Evolutionary conservation across 2,329 filamentous ascomycete genomes (phyloP).

Genomic region (Chalaropsis thielavioides): DNA sequence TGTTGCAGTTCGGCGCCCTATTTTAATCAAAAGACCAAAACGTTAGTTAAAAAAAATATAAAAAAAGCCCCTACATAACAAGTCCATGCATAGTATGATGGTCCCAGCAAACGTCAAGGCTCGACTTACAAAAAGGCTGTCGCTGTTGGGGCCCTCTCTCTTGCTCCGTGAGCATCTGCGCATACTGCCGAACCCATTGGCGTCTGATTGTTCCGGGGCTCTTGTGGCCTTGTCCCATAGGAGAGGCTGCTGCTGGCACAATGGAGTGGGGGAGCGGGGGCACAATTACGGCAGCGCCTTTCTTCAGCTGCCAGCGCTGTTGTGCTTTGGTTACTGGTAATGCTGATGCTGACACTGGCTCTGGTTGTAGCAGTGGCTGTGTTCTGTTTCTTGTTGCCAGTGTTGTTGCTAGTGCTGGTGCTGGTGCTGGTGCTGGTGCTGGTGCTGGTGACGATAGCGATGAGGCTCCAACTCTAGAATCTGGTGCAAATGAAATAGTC

Average conservation of each 20-base stretch:
- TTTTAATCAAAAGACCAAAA: not conserved
- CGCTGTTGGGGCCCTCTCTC: constrained; percentile 19
- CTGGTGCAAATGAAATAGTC: not conserved
- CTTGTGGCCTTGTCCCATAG: constrained; percentile 22
- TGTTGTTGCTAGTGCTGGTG: not conserved
- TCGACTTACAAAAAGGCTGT: constrained; percentile 28
- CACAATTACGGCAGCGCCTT: not conserved
- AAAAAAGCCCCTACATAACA: not conserved
- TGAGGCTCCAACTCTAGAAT: not conserved
- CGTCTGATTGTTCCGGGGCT: constrained; percentile 33
- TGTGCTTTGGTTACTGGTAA: not conserved
- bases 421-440: not conserved
- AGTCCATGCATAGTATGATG: no score
- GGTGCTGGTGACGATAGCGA: not conserved
- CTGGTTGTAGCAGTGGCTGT: not conserved
- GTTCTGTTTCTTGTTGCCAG: not conserved
- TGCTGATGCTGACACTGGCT: not conserved
- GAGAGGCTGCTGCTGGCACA: constrained; percentile 8
- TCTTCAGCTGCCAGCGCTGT: not conserved
- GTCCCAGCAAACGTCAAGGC: no score
- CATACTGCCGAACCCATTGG: constrained; percentile 32
- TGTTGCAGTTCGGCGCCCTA: constrained; percentile 31
- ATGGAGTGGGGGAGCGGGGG: not conserved
- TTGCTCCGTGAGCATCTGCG: constrained; percentile 32
- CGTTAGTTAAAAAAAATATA: not conserved